Evolutionary conservation across 176 grass and related monocot genomes (phyloP).

Genomic region (Avena insularis): DNA sequence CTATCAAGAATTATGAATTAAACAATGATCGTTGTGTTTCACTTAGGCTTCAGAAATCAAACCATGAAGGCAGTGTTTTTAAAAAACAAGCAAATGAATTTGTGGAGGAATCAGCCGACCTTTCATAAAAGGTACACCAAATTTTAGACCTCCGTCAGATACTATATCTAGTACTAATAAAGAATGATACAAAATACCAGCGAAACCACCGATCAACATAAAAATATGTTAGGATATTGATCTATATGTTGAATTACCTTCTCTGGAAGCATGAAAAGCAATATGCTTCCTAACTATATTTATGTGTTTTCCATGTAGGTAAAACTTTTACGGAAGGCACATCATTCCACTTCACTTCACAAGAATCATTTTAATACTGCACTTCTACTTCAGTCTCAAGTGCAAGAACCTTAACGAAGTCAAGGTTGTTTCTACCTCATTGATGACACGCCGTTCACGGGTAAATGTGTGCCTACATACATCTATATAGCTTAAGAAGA

Average conservation of each 20-base stretch:
- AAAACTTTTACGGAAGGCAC: slow-evolving; percentile 15
- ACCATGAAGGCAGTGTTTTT: neutral
- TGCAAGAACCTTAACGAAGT: slow-evolving; percentile 34
- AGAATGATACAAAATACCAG: slow-evolving; percentile 9
- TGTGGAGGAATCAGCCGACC: neutral
- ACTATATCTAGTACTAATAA: neutral
- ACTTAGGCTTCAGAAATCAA: neutral
- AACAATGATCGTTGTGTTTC: neutral
- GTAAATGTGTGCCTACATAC: slow-evolving; percentile 80
- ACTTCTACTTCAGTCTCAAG: slow-evolving; percentile 14
- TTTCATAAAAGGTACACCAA: neutral
- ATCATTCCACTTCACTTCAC: neutral
- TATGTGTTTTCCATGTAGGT: neutral
- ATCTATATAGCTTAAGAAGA: slow-evolving; percentile 86
- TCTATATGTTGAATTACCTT: slow-evolving; percentile 9
- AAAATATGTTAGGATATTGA: neutral
- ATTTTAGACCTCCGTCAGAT: neutral
- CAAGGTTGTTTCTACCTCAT: slow-evolving; percentile 59
- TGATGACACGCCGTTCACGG: slow-evolving; percentile 68
- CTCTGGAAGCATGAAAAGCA: slow-evolving; percentile 30
- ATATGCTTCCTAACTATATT: slow-evolving; percentile 30
- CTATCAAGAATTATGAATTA: neutral
- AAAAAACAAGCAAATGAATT: neutral
- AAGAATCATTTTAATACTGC: neutral
- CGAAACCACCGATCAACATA: neutral